These are phyloP conservation scores for Knoxia roxburghii DNA, from an alignment of 257 asterid species.

Conservation along the genomic window DNA sequence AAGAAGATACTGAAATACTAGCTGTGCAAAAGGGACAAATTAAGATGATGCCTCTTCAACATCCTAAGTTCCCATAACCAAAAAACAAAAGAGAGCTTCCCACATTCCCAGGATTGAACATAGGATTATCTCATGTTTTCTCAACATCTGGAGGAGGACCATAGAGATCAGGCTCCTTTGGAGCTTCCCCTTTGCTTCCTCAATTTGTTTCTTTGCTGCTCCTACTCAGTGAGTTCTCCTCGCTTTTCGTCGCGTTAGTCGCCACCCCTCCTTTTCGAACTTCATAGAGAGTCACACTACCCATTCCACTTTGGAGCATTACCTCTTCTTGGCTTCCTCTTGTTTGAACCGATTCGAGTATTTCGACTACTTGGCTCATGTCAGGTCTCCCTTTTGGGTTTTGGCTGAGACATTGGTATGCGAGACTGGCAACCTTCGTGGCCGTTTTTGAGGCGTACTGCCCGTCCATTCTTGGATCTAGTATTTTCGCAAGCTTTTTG, in stretches of 20 bases:
- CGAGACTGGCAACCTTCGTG: slow-evolving; percentile 70
- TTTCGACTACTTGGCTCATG: slow-evolving; percentile 81
- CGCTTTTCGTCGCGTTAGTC: slow-evolving; percentile 17
- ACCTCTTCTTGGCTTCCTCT: slow-evolving; percentile 38
- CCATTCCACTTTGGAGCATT: slow-evolving; percentile 31
- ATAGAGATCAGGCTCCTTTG: slow-evolving; percentile 46
- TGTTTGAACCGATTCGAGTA: slow-evolving; percentile 65
- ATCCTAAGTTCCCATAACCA: slow-evolving; percentile 3
- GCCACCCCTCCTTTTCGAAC: slow-evolving; percentile 30
- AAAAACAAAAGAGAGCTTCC: neutral
- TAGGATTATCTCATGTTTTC: slow-evolving; percentile 19
- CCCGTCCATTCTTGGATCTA: slow-evolving; percentile 89
- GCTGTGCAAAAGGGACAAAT: too few relatives aligned
- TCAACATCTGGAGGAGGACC: slow-evolving; percentile 35
- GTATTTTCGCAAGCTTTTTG: slow-evolving; percentile 64
- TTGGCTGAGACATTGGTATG: slow-evolving; percentile 90
- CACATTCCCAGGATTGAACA: slow-evolving; percentile 18
- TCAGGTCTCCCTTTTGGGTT: slow-evolving; percentile 87
- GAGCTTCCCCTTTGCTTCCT: slow-evolving; percentile 70
- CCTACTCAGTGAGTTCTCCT: slow-evolving; percentile 16
- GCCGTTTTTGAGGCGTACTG: slow-evolving; percentile 63
- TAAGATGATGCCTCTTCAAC: slow-evolving; percentile 5
- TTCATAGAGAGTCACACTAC: slow-evolving; percentile 66
- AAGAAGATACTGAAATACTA: too few relatives aligned
- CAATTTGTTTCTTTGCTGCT: slow-evolving; percentile 29